Base-by-base conservation (phyloP, 352 stramenopile genomes). In the Phytophthora citrophthora region DNA sequence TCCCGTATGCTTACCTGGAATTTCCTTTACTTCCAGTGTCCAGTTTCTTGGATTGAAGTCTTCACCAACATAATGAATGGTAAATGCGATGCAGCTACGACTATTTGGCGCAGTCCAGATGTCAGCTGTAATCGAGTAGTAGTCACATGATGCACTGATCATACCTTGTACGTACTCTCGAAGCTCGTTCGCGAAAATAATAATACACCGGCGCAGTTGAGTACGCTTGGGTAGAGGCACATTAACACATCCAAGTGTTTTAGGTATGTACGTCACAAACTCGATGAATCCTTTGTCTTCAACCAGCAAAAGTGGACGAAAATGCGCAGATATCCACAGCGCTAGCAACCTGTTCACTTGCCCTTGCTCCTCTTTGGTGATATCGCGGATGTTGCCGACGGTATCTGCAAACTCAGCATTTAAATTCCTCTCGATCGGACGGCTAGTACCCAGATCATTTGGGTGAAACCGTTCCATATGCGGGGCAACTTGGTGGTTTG, bases 231-330 rank as follows among this genome's bases (percentile, higher is more conserved):
- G 52, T 2, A 63, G n/a, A 12, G 13, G 3, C 5, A 68, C 51
- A 59, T 53, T 10, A 68, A n/a, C 31, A 18, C 26, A n/a, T 4
- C 18, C 45, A 23, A 68, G 20, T 2, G 10, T 18, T 10, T 43
- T n/a, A 1, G 45, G 63, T 13, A 59, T 57, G 18, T 50, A 63
- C n/a, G 11, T 0, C 0, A 68, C 13, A 26, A 68, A 68, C 8
- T 57, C 45, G 32, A 68, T 46, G 16, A 68, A 59, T 2, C 52
- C 38, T 34, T 54, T 10, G 27, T 62, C 60, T 58, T 67, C 40
- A 34, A 61, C 26, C 12, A 52, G 46, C 3, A 61, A 9, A 2
- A 66, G 26, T 16, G 48, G 41, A 2, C 40, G 58, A 41, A 60
- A 66, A 36, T 59, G 58, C 10, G 3, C 6, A 12, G 50, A 26